Conservation (phyloP, 257 asterid genomes). For the Sherardia arvensis region DNA sequence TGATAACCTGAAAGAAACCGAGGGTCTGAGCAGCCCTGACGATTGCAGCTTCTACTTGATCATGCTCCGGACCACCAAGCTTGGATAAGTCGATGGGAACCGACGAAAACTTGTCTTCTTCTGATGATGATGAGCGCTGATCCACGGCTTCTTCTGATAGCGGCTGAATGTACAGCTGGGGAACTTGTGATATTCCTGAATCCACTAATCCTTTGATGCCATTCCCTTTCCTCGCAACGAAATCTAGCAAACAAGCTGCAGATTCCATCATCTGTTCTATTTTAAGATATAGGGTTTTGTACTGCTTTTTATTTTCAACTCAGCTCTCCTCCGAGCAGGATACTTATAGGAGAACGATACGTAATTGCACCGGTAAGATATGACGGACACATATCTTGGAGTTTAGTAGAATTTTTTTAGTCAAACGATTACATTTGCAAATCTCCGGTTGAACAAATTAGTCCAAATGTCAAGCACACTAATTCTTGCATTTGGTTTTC, state of each 20-base stretch:
- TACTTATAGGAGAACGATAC: too few relatives aligned
- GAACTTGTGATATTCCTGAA: neutral
- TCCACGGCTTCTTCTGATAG: neutral
- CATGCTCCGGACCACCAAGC: neutral
- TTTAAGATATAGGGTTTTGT: too few relatives aligned
- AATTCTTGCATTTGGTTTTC: too few relatives aligned
- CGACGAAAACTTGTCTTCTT: neutral
- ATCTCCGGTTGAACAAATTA: too few relatives aligned
- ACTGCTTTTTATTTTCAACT: too few relatives aligned
- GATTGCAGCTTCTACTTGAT: neutral
- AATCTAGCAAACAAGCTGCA: neutral
- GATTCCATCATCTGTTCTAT: neutral
- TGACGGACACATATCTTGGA: too few relatives aligned
- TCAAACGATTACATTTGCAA: too few relatives aligned
- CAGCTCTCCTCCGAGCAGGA: too few relatives aligned
- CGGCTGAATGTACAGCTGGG: neutral
- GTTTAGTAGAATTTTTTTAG: too few relatives aligned
- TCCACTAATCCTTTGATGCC: neutral
- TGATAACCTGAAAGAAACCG: neutral
- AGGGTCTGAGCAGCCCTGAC: neutral
- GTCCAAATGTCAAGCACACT: too few relatives aligned
- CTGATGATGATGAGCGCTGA: neutral
- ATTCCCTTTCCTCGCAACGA: neutral
- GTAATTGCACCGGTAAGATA: too few relatives aligned
- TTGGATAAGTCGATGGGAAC: neutral